Conservation (phyloP, 331 rosid species). For the Quercus phellos region DNA sequence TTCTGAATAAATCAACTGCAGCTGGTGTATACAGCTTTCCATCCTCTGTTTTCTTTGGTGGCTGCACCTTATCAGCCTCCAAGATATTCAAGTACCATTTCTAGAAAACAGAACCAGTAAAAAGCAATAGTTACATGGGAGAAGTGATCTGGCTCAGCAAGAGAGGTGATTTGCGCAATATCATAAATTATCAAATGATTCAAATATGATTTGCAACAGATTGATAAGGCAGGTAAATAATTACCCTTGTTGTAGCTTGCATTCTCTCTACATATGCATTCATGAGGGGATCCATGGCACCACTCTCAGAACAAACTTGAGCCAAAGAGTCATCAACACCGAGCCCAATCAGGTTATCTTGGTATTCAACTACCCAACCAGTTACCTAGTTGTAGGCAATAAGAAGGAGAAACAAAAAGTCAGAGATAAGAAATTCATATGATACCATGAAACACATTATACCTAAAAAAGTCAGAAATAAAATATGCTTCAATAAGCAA, state of each 20-base stretch:
- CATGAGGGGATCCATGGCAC: conserved; percentile 98
- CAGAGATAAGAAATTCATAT: conserved; percentile 1
- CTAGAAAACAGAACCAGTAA: conserved; percentile 33
- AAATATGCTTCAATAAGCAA: not conserved
- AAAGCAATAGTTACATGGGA: not conserved
- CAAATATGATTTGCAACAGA: conserved; percentile 1
- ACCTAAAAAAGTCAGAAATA: not conserved
- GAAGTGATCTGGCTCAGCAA: not conserved
- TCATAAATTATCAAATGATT: conserved; percentile 2
- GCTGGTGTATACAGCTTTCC: conserved; percentile 98
- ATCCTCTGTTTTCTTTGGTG: conserved; percentile 90
- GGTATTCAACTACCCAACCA: conserved; percentile 97
- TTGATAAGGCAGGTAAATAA: conserved; percentile 1
- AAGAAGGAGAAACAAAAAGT: conserved; percentile 2
- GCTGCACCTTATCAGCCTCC: conserved; percentile 92
- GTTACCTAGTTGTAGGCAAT: conserved; percentile 59
- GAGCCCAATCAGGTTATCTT: conserved; percentile 78
- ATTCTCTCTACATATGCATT: conserved; percentile 92
- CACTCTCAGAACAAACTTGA: conserved; percentile 97
- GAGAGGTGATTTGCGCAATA: conserved; percentile 11
- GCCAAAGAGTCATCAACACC: conserved; percentile 90
- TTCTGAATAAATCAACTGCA: conserved; percentile 95
- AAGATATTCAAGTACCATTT: conserved; percentile 97
- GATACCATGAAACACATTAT: not conserved
- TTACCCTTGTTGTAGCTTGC: conserved; percentile 97